Percentiles rank a stretch among this genome's conserved stretches.
Conservation (phyloP, 1,284 basidiomycete genomes). For the Rhodotorula glutinis region DNA sequence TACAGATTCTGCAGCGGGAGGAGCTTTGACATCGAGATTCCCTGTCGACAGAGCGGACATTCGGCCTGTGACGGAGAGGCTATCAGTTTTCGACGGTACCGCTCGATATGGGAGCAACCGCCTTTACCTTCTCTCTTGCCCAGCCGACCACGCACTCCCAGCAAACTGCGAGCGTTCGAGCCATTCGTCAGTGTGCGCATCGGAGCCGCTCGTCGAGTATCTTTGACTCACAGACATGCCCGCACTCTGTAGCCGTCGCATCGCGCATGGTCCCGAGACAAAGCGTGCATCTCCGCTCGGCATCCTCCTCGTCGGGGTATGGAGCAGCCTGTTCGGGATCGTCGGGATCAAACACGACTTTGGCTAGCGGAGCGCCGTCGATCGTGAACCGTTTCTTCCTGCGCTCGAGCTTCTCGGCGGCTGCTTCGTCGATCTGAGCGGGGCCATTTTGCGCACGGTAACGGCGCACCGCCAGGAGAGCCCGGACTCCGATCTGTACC, state of each 20-base stretch:
- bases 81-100: not conserved
- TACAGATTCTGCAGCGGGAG: conserved; percentile 44
- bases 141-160: conserved; percentile 50
- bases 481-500: conserved; percentile 46
- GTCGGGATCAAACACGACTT: conserved; percentile 42
- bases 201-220: not conserved
- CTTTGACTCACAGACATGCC: conserved; percentile 45
- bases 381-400: conserved; percentile 35
- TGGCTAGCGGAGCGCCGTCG: conserved; percentile 36
- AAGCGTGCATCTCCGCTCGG: conserved; percentile 47
- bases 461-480: conserved; percentile 33
- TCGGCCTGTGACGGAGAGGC: conserved; percentile 34
- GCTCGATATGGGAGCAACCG: no score
- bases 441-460: conserved; percentile 25
- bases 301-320: conserved; percentile 37
- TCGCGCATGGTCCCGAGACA: conserved; percentile 47
- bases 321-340: conserved; percentile 39
- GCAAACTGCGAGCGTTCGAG: conserved; percentile 39
- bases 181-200: not conserved
- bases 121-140: conserved; percentile 47
- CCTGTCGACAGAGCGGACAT: conserved; percentile 46
- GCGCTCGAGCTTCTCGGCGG: not conserved
- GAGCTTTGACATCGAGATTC: conserved; percentile 40
- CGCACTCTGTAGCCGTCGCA: conserved; percentile 48
- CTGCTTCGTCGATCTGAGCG: not conserved